Percentiles rank a stretch among this genome's conserved stretches.
phyloP scores from a whole-genome alignment of 257 asterid genomes.

The Rhazya stricta region DNA sequence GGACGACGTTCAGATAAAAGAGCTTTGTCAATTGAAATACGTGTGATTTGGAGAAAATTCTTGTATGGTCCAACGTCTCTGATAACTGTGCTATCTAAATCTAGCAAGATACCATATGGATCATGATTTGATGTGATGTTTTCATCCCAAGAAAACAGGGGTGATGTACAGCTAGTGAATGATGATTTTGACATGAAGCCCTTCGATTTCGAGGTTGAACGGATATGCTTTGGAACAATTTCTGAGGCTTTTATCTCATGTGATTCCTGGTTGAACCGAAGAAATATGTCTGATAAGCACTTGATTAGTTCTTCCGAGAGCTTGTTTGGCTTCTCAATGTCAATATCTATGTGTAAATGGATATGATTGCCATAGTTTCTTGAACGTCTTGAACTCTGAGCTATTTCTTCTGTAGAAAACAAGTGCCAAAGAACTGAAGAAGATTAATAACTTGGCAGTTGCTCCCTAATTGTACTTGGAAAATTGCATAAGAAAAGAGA shows the following conservation, averaged over 20 bases:
- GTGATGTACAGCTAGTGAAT: constrained; percentile 43
- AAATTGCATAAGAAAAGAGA: neutral
- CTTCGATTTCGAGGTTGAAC: constrained; percentile 58
- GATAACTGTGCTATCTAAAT: constrained; percentile 38
- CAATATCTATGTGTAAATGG: constrained; percentile 34
- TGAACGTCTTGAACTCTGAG: constrained; percentile 40
- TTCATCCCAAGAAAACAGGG: constrained; percentile 43
- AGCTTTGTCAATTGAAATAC: constrained; percentile 46
- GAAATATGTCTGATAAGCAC: constrained; percentile 62
- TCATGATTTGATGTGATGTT: constrained; percentile 42
- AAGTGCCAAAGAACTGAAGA: neutral
- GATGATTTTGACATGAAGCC: constrained; percentile 62
- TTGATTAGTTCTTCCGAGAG: constrained; percentile 70
- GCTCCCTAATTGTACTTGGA: neutral
- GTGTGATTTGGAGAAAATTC: constrained; percentile 62
- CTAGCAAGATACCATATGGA: constrained; percentile 66
- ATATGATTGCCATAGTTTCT: constrained; percentile 25
- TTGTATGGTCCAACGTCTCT: constrained; percentile 80
- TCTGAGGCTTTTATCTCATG: constrained; percentile 45
- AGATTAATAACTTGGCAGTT: neutral
- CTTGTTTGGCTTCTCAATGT: constrained; percentile 50
- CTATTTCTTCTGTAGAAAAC: constrained; percentile 30
- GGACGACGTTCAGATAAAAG: constrained; percentile 61
- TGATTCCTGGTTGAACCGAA: constrained; percentile 49
- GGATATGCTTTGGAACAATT: constrained; percentile 43